Conservation (phyloP, 805 yeast genomes). For the Millerago galiae region DNA sequence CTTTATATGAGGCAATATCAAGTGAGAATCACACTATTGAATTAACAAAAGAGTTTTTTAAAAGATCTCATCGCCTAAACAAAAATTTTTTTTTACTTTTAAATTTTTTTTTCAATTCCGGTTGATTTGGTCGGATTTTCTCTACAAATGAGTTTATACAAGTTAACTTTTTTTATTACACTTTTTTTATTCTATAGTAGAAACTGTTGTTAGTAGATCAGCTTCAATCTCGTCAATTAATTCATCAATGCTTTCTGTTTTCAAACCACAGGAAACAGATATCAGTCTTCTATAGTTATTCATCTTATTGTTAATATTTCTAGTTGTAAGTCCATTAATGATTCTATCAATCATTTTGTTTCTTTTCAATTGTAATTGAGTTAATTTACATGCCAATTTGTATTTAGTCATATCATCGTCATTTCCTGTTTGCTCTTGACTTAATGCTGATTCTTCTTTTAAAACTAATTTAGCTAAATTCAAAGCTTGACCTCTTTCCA, state of each 20-base stretch:
- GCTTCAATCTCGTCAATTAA: conserved; percentile 72
- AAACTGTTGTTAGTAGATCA: conserved; percentile 25
- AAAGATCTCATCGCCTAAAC: conserved; percentile 9
- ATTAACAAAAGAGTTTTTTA: neutral
- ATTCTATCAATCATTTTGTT: conserved; percentile 39
- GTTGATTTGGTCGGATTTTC: neutral
- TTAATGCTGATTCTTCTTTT: conserved; percentile 36
- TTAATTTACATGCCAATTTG: conserved; percentile 34
- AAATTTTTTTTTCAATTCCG: neutral
- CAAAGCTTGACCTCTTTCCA: conserved; percentile 62
- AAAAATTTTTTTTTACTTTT: neutral
- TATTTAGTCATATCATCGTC: conserved; percentile 12
- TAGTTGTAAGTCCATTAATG: conserved; percentile 41
- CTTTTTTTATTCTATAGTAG: neutral
- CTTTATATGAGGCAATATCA: no score
- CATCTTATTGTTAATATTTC: conserved; percentile 49
- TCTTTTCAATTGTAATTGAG: conserved; percentile 48
- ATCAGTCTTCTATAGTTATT: conserved; percentile 75
- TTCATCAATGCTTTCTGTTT: conserved; percentile 73
- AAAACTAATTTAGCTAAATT: conserved; percentile 53
- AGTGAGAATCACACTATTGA: neutral
- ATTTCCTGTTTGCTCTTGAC: conserved; percentile 3
- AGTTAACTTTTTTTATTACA: neutral
- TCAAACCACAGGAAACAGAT: conserved; percentile 68
- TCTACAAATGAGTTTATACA: no score